Conservation (phyloP, 1,284 basidiomycete species). For the Ceratobasidium sp. region DNA sequence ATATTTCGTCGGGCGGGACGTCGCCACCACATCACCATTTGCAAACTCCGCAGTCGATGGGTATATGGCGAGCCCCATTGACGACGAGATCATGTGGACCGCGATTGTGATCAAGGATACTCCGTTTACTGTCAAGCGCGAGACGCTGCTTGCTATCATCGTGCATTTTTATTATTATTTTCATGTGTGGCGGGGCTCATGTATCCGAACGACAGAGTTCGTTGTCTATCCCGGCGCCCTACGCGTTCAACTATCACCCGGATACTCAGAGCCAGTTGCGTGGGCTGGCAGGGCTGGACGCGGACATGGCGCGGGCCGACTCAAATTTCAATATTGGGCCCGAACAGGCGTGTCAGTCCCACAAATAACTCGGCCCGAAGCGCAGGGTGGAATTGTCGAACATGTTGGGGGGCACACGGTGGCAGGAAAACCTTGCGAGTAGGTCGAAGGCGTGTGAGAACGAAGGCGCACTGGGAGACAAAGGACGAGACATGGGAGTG, state of each 20-base stretch:
- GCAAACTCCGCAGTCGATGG: constrained; percentile 65
- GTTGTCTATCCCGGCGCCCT: constrained; percentile 95
- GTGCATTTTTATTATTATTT: constrained; percentile 59
- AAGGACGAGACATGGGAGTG: too few species aligned
- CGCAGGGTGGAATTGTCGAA: too few species aligned
- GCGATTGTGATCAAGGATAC: constrained; percentile 99
- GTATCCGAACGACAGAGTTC: constrained; percentile 71
- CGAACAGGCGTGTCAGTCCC: too few species aligned
- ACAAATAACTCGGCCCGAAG: too few species aligned
- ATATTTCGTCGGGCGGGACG: constrained; percentile 81
- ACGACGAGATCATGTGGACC: constrained; percentile 97
- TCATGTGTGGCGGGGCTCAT: not conserved
- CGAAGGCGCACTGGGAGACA: too few species aligned
- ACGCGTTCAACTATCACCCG: constrained; percentile 99
- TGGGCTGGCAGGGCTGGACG: constrained; percentile 86
- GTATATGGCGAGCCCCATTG: constrained; percentile 60
- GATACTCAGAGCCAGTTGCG: constrained; percentile 96
- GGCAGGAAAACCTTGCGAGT: too few species aligned
- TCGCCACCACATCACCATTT: constrained; percentile 75
- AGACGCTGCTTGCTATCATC: constrained; percentile 96
- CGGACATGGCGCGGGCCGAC: constrained; percentile 94
- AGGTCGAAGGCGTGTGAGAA: too few species aligned
- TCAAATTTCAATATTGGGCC: constrained; percentile 66
- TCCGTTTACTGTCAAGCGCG: constrained; percentile 96
- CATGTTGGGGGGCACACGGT: too few species aligned